phyloP scores from a whole-genome alignment of 176 grass and related monocot genomes.

The Triticum turgidum region DNA sequence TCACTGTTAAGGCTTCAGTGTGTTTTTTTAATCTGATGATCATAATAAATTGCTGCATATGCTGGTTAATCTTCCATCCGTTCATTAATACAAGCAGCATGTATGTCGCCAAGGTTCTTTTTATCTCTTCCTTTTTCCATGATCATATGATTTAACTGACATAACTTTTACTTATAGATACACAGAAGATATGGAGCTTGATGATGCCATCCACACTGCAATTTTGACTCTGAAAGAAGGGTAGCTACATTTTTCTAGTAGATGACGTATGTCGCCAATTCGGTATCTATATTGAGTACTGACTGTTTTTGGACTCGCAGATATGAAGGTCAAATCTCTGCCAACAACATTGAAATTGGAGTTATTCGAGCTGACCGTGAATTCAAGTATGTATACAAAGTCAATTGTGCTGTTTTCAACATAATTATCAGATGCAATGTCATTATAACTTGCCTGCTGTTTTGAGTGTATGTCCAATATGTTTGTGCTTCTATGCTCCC shows the following conservation, averaged over 20 bases:
- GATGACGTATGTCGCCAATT: background rate
- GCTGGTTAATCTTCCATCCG: background rate
- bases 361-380: constrained; percentile 76
- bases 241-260: constrained; percentile 38
- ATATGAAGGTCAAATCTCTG: constrained; percentile 95
- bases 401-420: background rate
- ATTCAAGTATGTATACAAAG: constrained; percentile 62
- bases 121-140: background rate
- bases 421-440: background rate
- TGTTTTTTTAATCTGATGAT: constrained; percentile 17
- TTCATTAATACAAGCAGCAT: background rate
- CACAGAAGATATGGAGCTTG: constrained; percentile 98
- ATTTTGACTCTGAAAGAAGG: constrained; percentile 99
- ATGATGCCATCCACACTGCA: constrained; percentile 98
- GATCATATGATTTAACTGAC: background rate
- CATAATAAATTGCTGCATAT: constrained; percentile 15
- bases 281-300: constrained; percentile 8
- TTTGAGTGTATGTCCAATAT: background rate
- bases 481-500: background rate
- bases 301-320: constrained; percentile 44
- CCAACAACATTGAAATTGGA: constrained; percentile 98
- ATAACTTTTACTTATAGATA: constrained; percentile 53
- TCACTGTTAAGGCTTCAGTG: background rate
- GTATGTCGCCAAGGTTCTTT: background rate
- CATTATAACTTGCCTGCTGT: background rate